Conservation (phyloP, 1,139 yeast species). For the Candida sp. region DNA sequence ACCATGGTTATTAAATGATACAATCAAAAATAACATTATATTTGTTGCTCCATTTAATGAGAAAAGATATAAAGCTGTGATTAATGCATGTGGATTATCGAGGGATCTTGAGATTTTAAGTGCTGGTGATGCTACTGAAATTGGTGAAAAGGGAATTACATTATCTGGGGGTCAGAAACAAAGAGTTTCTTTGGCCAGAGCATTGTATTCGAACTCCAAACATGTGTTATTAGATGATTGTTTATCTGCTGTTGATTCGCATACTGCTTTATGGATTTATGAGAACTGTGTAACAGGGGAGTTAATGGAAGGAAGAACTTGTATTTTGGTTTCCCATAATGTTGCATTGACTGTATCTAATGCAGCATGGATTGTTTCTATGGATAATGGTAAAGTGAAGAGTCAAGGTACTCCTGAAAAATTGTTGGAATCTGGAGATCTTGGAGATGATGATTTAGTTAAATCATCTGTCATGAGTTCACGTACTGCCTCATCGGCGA, state of each 20-base stretch:
- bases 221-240: slow-evolving; percentile 90
- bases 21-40: slow-evolving; percentile 76
- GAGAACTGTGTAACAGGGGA: slow-evolving; percentile 89
- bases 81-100: slow-evolving; percentile 80
- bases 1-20: slow-evolving; percentile 92
- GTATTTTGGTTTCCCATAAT: slow-evolving; percentile 90
- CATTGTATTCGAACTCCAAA: slow-evolving; percentile 80
- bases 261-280: slow-evolving; percentile 90
- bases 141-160: slow-evolving; percentile 96
- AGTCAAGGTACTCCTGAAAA: slow-evolving; percentile 74
- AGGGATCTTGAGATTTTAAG: slow-evolving; percentile 78
- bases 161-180: slow-evolving; percentile 98
- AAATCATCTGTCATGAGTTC: slow-evolving; percentile 65
- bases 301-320: slow-evolving; percentile 79
- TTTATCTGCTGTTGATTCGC: slow-evolving; percentile 95
- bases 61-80: slow-evolving; percentile 71
- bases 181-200: slow-evolving; percentile 92
- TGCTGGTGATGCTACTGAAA: slow-evolving; percentile 84
- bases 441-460: slow-evolving; percentile 75
- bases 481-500: slow-evolving; percentile 54
- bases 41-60: slow-evolving; percentile 75
- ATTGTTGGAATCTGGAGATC: slow-evolving; percentile 51
- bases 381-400: slow-evolving; percentile 81
- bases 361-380: slow-evolving; percentile 73
- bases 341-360: slow-evolving; percentile 81